Evolutionary conservation across 306 rosid genomes (phyloP), one percentile per base, ranked within the genome.

Genomic region (Gastrolobium bilobum): DNA sequence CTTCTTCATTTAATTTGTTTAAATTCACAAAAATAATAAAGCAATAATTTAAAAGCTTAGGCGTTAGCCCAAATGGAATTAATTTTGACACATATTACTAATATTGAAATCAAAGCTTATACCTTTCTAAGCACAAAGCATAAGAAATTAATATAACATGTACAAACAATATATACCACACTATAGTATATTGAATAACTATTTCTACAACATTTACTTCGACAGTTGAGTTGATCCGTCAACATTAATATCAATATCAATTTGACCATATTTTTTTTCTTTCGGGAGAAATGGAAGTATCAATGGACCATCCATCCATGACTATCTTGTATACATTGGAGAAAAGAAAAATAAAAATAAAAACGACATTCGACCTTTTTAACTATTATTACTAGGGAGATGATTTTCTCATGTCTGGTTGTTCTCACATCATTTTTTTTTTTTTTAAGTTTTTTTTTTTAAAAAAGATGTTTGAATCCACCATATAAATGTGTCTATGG

Each of bases 201-300:
- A 34, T 54, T 73, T 10, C 20, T 0, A 34, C 4, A 30, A 64
- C 39, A 5, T 30, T 26, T 31, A 33, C 33, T 34, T 33, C 6
- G 54, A 50, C 51, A n/a, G 71, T 47, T 70, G 52, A 47, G 53
- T 54, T 58, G 58, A 35, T 57, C 50, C 30, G 50, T 79, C 71
- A 38, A 33, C 61, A 29, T 54, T 11, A 51, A 60, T 9, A 39
- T 31, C 34, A 46, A 4, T 10, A 75, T 9, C 57, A 61, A 38
- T 37, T 46, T 73, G 8, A 56, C 54, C 35, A 2, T 37, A 29
- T 60, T 26, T 29, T 57, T 44, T 3, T 44, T 15, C 10, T 43
- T 71, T 33, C 2, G 5, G 44, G 34, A 80, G 53, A 54, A 54
- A 13, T 29, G 13, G 7, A 39, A 54, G 38, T 39, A 29, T 58